Conservation (phyloP, 2,329 filamentous ascomycete species). For the Aspergillus caelatus region DNA sequence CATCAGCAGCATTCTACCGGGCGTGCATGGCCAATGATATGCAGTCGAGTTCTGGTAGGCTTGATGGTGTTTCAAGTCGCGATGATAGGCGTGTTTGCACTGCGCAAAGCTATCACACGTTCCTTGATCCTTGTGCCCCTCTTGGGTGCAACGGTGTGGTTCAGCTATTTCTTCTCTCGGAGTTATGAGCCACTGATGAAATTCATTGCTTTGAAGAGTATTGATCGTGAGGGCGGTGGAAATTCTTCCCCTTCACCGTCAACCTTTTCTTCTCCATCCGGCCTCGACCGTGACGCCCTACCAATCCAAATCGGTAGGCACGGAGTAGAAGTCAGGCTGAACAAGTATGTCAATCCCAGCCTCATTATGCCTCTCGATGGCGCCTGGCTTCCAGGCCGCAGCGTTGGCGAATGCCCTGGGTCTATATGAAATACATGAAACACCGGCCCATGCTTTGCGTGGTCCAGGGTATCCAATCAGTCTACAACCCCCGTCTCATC, state of each 20-base stretch:
- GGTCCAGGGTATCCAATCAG: neutral
- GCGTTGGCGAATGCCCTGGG: conserved; percentile 21
- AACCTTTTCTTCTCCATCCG: conserved; percentile 44
- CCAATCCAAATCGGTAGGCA: conserved; percentile 44
- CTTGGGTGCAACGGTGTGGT: conserved; percentile 81
- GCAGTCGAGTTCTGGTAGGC: conserved; percentile 84
- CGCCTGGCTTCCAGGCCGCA: conserved; percentile 45
- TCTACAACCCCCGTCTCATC: neutral
- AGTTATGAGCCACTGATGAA: conserved; percentile 87
- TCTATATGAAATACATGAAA: conserved; percentile 20
- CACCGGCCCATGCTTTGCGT: conserved; percentile 7
- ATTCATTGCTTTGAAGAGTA: conserved; percentile 88
- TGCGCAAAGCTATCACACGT: conserved; percentile 71
- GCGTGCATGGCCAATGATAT: conserved; percentile 94
- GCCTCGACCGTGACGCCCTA: conserved; percentile 47
- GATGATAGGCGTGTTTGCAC: conserved; percentile 82
- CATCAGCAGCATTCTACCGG: conserved; percentile 74
- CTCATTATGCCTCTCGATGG: conserved; percentile 47
- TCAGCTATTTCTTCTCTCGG: conserved; percentile 76
- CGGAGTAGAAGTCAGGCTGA: conserved; percentile 43
- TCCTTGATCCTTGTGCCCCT: conserved; percentile 76
- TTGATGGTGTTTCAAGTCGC: conserved; percentile 87
- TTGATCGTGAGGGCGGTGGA: conserved; percentile 62
- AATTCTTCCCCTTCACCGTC: conserved; percentile 41
- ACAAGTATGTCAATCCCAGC: conserved; percentile 52